Percentiles rank a stretch among this genome's conserved stretches.
These are phyloP conservation scores for Cordyceps javanica DNA, from an alignment of 2,329 filamentous ascomycete genomes.

Conservation along the genomic window DNA sequence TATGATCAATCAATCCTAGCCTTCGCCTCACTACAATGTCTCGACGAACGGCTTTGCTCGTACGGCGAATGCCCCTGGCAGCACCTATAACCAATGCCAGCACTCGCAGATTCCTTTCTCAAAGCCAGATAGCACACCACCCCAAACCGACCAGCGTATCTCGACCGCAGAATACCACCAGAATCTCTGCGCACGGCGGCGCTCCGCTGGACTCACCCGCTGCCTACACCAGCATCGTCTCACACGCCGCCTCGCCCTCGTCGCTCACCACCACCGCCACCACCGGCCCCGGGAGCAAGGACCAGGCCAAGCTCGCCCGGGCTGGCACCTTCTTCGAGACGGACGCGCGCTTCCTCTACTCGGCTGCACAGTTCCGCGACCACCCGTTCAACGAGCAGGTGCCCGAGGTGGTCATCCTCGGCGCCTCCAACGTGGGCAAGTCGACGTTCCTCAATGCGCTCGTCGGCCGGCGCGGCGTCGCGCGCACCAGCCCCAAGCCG, in stretches of 20 bases:
- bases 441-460: slow-evolving; percentile 83
- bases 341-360: slow-evolving; percentile 40
- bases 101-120: not conserved
- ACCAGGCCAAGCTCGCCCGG: slow-evolving; percentile 19
- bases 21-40: not conserved
- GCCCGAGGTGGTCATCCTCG: slow-evolving; percentile 68
- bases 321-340: slow-evolving; percentile 28
- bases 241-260: slow-evolving; percentile 7
- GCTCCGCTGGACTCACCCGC: not conserved
- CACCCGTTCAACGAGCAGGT: slow-evolving; percentile 45
- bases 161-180: not conserved
- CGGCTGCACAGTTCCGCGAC: slow-evolving; percentile 40
- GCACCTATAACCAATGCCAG: not conserved
- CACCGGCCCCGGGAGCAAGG: too few species aligned
- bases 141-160: not conserved
- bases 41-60: not conserved
- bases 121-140: not conserved
- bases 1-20: not conserved
- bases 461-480: slow-evolving; percentile 43
- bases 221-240: slow-evolving; percentile 5
- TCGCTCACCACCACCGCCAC: not conserved
- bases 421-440: slow-evolving; percentile 86
- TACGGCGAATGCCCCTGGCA: not conserved
- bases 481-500: slow-evolving; percentile 43
- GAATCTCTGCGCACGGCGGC: not conserved